Evolutionary conservation across 2,329 filamentous ascomycete genomes (phyloP).

Genomic region (Ampelomyces quisqualis): DNA sequence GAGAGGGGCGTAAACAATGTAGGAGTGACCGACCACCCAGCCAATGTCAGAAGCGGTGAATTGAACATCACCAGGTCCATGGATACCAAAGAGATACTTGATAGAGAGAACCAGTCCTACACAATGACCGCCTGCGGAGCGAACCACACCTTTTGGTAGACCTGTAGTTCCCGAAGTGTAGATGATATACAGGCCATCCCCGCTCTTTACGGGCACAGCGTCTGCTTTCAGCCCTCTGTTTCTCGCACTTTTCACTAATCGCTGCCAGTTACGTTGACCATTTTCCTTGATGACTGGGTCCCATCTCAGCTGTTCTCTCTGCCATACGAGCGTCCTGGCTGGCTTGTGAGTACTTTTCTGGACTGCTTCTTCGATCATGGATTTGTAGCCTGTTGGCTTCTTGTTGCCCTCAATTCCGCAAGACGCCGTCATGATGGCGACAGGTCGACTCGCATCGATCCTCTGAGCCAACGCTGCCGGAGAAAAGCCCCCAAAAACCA

Average conservation of each 20-base stretch:
- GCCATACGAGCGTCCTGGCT: conserved; percentile 74
- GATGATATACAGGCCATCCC: conserved; percentile 84
- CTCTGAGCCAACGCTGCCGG: conserved; percentile 78
- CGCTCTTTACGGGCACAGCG: conserved; percentile 75
- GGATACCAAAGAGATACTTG: conserved; percentile 77
- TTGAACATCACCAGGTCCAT: conserved; percentile 79
- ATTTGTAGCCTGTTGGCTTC: conserved; percentile 71
- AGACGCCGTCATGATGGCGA: conserved; percentile 79
- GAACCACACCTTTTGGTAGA: conserved; percentile 76
- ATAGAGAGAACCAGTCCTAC: conserved; percentile 82
- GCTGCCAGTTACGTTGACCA: conserved; percentile 78
- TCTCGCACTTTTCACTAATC: conserved; percentile 68
- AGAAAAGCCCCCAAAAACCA: conserved; percentile 93
- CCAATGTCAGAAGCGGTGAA: conserved; percentile 84
- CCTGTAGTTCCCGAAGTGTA: conserved; percentile 86
- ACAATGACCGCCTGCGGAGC: conserved; percentile 82
- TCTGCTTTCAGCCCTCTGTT: conserved; percentile 67
- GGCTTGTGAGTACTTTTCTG: conserved; percentile 70
- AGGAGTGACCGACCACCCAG: conserved; percentile 76
- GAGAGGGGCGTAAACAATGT: conserved; percentile 86
- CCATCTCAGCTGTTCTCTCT: conserved; percentile 76
- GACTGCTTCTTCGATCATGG: conserved; percentile 74
- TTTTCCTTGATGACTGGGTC: conserved; percentile 63
- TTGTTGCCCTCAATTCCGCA: conserved; percentile 89
- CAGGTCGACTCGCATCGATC: conserved; percentile 78